Percentiles rank a stretch among this genome's conserved stretches.
Evolutionary conservation across 2,329 filamentous ascomycete genomes (phyloP).

Genomic region (Trichophyton mentagrophytes): DNA sequence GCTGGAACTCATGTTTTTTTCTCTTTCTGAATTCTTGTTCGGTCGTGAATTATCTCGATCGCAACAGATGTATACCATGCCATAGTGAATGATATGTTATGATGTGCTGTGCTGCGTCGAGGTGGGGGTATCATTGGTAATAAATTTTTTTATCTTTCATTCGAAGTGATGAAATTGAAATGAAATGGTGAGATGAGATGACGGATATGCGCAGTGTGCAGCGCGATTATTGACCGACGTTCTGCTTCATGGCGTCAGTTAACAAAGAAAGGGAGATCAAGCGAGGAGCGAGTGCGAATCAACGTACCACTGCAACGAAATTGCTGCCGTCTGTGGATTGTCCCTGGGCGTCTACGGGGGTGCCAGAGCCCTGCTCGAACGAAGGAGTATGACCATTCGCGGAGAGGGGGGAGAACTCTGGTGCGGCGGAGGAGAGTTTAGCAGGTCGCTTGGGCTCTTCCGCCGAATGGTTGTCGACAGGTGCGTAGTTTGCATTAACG

Average conservation of each 20-base stretch:
- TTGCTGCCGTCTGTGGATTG: constrained; percentile 14
- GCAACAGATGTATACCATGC: no score
- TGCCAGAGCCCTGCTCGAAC: constrained; percentile 17
- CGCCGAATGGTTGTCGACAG: constrained; percentile 26
- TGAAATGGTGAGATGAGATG: background rate
- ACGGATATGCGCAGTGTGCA: no score
- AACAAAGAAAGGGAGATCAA: background rate
- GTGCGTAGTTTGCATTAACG: constrained; percentile 20
- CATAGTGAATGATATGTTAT: no score
- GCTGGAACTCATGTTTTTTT: no score
- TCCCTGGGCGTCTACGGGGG: constrained; percentile 43
- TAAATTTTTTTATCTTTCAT: no score
- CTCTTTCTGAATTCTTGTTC: no score
- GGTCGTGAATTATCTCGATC: no score
- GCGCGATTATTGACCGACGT: constrained; percentile 23
- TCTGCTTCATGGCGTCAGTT: constrained; percentile 40
- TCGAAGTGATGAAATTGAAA: background rate
- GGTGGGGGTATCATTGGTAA: no score
- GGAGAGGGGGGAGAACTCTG: constrained; percentile 46
- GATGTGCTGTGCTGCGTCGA: no score
- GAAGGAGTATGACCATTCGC: constrained; percentile 15
- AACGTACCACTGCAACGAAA: constrained; percentile 40
- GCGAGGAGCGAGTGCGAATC: constrained; percentile 15
- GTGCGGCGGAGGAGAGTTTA: constrained; percentile 49
- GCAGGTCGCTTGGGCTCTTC: constrained; percentile 31